Conservation (phyloP, 108 stramenopile genomes). For the Cylindrotheca closterium region DNA sequence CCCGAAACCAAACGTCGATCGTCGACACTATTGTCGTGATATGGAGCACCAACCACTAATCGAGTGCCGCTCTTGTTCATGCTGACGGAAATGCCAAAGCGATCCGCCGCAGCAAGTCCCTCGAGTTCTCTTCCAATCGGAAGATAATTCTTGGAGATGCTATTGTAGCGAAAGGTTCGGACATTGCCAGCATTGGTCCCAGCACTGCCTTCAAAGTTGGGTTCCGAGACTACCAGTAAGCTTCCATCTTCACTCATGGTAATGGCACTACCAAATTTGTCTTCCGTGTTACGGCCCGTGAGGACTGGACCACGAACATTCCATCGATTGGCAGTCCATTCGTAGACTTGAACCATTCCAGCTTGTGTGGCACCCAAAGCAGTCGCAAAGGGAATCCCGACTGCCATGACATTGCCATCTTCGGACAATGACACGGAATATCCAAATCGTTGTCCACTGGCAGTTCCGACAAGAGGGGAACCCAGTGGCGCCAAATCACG, state of each 20-base stretch:
- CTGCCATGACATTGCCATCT: conserved; percentile 42
- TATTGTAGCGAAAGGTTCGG: conserved; percentile 19
- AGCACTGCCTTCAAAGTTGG: conserved; percentile 10
- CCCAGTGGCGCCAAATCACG: conserved; percentile 8
- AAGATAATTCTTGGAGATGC: not conserved
- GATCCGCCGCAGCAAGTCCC: conserved; percentile 25
- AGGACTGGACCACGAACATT: conserved; percentile 2
- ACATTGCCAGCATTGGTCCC: conserved; percentile 36
- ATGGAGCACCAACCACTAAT: conserved; percentile 66
- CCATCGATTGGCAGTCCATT: conserved; percentile 17
- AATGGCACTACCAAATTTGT: conserved; percentile 34
- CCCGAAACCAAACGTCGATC: conserved; percentile 29
- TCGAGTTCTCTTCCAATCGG: conserved; percentile 18
- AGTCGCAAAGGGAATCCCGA: conserved; percentile 37
- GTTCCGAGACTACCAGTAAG: conserved; percentile 35
- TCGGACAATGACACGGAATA: conserved; percentile 33
- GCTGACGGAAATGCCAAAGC: conserved; percentile 59
- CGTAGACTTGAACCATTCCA: conserved; percentile 34
- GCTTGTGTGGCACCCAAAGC: conserved; percentile 1
- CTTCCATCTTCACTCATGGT: conserved; percentile 38
- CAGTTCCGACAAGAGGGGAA: conserved; percentile 2
- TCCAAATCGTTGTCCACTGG: conserved; percentile 29
- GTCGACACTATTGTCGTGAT: conserved; percentile 38
- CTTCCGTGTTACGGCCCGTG: conserved; percentile 17
- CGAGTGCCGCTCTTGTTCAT: conserved; percentile 51